Base-by-base conservation (phyloP, 1,284 basidiomycete species). In the Heterobasidion occidentale region DNA sequence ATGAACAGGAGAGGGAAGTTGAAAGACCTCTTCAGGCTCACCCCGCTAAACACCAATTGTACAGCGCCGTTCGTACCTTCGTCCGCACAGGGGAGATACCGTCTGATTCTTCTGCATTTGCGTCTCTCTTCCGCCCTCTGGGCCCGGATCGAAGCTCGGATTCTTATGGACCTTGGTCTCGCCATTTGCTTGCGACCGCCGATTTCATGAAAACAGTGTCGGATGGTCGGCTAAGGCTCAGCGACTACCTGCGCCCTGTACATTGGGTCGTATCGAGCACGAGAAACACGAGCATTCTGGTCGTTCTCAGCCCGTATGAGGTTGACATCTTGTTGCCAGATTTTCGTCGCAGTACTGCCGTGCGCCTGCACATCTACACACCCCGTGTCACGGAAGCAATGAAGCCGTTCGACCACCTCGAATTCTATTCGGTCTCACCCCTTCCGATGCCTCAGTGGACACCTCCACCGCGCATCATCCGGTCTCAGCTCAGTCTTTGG, bases 291-390 rank as follows among this genome's bases (percentile, higher is more conserved):
- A 47, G 48, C 0, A 3, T 47, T 17, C 59, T 76, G 0, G 68
- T 82, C 34, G 58, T 73, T 15, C 52, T 79, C 52, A 81, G 80
- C 58, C 77, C 79, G 0, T 70, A 63, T 53, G 79, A 81, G 57
- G 75, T 63, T 46, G 70, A 80, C 50, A 54, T 58, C 46, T 65
- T 81, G 33, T 63, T 81, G 2, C 70, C 70, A 0, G 27, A 57
- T 1, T 76, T 80, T 52, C 70, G 67, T 46, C 53, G 53, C 19
- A 71, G 68, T 61, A 56, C 56, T 7, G 47, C 52, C 1, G 72
- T 77, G 4, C 65, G 63, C 52, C 66, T 81, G 5, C 77, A 81
- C 56, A 36, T 74, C 1, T 81, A 78, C 58, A 61, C 75, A 0
- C 72, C 78, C 1, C 67, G 74, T 1, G 63, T 70, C n/a, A 65